Evolutionary conservation across 176 grass and related monocot genomes (phyloP).

Genomic region (Juncus inflexus): DNA sequence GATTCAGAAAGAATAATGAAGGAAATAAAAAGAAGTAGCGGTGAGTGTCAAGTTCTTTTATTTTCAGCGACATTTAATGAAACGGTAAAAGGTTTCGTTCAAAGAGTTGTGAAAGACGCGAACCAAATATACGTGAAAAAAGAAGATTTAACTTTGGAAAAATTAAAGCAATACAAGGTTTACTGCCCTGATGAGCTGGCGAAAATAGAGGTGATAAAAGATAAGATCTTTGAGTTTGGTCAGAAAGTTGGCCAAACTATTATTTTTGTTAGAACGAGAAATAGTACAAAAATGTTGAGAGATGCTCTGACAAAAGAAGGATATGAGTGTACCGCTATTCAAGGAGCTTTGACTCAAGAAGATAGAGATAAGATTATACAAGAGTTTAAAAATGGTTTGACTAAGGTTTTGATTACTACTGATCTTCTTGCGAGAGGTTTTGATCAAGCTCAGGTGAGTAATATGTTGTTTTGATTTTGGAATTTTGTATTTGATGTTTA

Average conservation of each 20-base stretch:
- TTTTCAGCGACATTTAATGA: slow-evolving; percentile 98
- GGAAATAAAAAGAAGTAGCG: slow-evolving; percentile 60
- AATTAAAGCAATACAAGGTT: slow-evolving; percentile 92
- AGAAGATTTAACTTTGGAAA: slow-evolving; percentile 92
- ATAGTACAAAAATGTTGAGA: slow-evolving; percentile 68
- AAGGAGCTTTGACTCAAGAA: slow-evolving; percentile 78
- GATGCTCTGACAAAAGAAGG: slow-evolving; percentile 64
- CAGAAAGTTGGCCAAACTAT: slow-evolving; percentile 94
- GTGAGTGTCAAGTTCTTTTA: slow-evolving; percentile 88
- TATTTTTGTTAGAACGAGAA: slow-evolving; percentile 75
- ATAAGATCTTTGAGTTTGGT: slow-evolving; percentile 88
- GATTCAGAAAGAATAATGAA: slow-evolving; percentile 91
- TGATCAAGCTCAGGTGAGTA: slow-evolving; percentile 89
- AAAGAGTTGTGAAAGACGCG: slow-evolving; percentile 61
- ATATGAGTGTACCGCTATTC: slow-evolving; percentile 85
- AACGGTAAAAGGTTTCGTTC: slow-evolving; percentile 83
- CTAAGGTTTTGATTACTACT: slow-evolving; percentile 87
- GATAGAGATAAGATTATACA: slow-evolving; percentile 81
- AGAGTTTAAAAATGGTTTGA: slow-evolving; percentile 90
- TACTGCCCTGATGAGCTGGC: slow-evolving; percentile 62
- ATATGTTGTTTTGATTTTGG: neutral
- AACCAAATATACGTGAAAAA: slow-evolving; percentile 93
- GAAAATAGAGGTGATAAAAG: slow-evolving; percentile 87
- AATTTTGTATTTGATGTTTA: neutral
- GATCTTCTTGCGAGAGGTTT: slow-evolving; percentile 91